Base-by-base conservation (phyloP, 768 basidiomycete species). In the Podaxis carcinomalis region DNA sequence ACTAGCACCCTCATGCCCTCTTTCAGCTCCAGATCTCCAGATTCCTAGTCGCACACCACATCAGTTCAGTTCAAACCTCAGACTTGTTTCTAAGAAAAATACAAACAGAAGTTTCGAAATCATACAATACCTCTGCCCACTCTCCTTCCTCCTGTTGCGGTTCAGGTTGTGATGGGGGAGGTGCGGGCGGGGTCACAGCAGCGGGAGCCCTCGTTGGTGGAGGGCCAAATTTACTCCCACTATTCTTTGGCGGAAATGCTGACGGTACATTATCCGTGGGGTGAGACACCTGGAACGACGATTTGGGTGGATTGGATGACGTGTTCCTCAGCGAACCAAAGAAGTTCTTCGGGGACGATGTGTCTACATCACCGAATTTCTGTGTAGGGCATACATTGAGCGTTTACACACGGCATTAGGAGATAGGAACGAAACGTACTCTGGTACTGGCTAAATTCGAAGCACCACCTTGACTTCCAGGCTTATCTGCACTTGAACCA, bases 111-210 rank as follows among this genome's bases (percentile, higher is more conserved):
- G 89, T 86, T 46, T 74, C 74, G 74, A 89, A 93, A 62, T 89
- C 90, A 67, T 92, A 93, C 71, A 90, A 65, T 4, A 78, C 91
- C 66, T 92, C 85, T 14, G 83, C 89, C 91, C 91, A 93, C 63
- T 89, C 87, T 3, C 88, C 89, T 37, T 66, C 67, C 53, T 73
- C 77, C 36, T 77, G 67, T 56, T 73, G 72, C 56, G 73, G 70
- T 59, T 74, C 73, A 49, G 77, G 76, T 2, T 69, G 68, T 21
- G 73, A 71, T 35, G 72, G 74, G 39, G 74, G 73, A 5, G 68
- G 67, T 28, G 32, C 32, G 7, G 67, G 70, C 51, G 69, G 61
- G 65, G 72, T 69, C 25, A 73, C 65, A 14, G 65, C 57, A 51
- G 62, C 60, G 21, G 63, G 53, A 14, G 60, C 59, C 57, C 83